These are phyloP conservation scores for Aspergillus texensis DNA, from an alignment of 2,329 filamentous ascomycete species.

Conservation along the genomic window DNA sequence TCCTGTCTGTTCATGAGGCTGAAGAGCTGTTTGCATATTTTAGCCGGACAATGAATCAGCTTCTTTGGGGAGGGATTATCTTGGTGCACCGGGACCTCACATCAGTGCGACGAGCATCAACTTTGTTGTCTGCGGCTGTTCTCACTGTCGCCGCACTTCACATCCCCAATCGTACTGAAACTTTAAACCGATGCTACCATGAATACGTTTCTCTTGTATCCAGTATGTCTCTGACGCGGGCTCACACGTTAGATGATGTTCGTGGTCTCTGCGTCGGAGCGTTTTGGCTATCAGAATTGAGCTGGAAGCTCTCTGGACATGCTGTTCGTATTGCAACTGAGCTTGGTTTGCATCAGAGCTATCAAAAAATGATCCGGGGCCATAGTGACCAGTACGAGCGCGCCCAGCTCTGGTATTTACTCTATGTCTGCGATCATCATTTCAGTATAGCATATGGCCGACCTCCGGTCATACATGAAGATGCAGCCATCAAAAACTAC, in stretches of 20 bases:
- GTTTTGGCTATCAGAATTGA: conserved; percentile 65
- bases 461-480: conserved; percentile 61
- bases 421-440: conserved; percentile 69
- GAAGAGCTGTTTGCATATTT: conserved; percentile 57
- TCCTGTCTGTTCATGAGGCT: conserved; percentile 52
- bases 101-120: conserved; percentile 57
- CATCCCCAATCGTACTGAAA: conserved; percentile 56
- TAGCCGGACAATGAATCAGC: conserved; percentile 53
- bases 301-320: conserved; percentile 64
- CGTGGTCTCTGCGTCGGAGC: conserved; percentile 63
- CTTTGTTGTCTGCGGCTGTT: conserved; percentile 58
- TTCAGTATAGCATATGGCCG: conserved; percentile 65
- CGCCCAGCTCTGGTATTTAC: conserved; percentile 63
- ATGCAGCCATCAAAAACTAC: conserved; percentile 60
- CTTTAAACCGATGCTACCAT: conserved; percentile 58
- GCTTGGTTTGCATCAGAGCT: conserved; percentile 58
- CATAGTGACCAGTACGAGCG: conserved; percentile 56
- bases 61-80: conserved; percentile 57
- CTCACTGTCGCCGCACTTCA: conserved; percentile 62
- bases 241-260: conserved; percentile 61
- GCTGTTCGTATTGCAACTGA: conserved; percentile 62
- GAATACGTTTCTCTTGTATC: conserved; percentile 62
- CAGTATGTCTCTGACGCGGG: conserved; percentile 59
- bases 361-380: conserved; percentile 53
- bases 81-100: conserved; percentile 54